These are phyloP conservation scores for Fusarium coffeatum DNA, from an alignment of 2,329 filamentous ascomycete species.

Conservation along the genomic window DNA sequence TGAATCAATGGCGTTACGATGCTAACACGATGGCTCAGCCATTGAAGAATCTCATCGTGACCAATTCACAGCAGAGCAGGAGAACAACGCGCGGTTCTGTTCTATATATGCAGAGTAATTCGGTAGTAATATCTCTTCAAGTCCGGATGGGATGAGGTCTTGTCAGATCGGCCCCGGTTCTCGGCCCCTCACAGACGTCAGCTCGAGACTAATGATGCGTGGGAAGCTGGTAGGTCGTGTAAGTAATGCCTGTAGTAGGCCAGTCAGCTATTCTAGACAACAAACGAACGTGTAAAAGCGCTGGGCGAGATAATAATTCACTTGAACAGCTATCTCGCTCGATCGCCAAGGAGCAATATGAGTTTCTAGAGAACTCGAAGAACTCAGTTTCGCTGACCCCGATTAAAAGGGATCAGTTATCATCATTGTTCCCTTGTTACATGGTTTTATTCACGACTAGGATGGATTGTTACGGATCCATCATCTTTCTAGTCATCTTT, in stretches of 20 bases:
- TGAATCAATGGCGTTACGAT: slow-evolving; percentile 36
- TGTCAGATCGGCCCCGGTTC: slow-evolving; percentile 9
- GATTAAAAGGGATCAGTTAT: not conserved
- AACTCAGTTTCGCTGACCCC: not conserved
- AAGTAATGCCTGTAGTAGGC: not conserved
- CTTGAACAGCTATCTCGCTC: not conserved
- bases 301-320: not conserved
- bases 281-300: not conserved
- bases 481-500: not conserved
- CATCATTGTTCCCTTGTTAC: not conserved
- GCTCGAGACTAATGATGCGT: not conserved
- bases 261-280: not conserved
- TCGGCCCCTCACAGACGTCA: slow-evolving; percentile 35
- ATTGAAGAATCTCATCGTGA: not conserved
- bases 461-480: not conserved
- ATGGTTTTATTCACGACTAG: not conserved
- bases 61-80: slow-evolving; percentile 8
- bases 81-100: slow-evolving; percentile 6
- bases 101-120: not conserved
- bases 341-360: not conserved
- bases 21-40: not conserved
- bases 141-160: slow-evolving; percentile 12
- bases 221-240: not conserved
- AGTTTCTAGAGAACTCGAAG: not conserved
- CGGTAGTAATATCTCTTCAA: not conserved